phyloP scores from a whole-genome alignment of 2,329 filamentous ascomycete species.

The Penicillium sp. region DNA sequence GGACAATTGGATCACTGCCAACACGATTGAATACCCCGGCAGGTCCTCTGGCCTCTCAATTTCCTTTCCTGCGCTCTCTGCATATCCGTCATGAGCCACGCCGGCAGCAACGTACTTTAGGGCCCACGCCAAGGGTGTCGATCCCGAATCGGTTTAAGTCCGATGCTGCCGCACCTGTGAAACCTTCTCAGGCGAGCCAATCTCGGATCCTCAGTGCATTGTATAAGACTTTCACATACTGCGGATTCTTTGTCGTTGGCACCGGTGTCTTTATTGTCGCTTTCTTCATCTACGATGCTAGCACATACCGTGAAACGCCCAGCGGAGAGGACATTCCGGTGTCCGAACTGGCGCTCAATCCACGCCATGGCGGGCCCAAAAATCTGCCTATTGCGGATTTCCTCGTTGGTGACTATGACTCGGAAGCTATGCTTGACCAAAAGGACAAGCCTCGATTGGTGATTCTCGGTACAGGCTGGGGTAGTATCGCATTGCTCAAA shows the following conservation, averaged over 20 bases:
- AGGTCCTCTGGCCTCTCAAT: slow-evolving; percentile 6
- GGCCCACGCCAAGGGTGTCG: slow-evolving; percentile 21
- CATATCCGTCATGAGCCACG: slow-evolving; percentile 20
- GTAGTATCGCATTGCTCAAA: slow-evolving; percentile 85
- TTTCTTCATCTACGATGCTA: slow-evolving; percentile 92
- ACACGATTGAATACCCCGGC: slow-evolving; percentile 18
- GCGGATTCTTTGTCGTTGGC: slow-evolving; percentile 70
- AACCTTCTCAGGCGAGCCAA: slow-evolving; percentile 21
- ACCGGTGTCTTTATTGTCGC: slow-evolving; percentile 63
- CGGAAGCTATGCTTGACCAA: slow-evolving; percentile 59
- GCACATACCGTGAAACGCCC: slow-evolving; percentile 72
- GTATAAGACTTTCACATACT: slow-evolving; percentile 63
- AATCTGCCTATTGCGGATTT: slow-evolving; percentile 87
- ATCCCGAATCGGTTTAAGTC: slow-evolving; percentile 31
- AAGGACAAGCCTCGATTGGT: slow-evolving; percentile 91
- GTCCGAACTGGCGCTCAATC: slow-evolving; percentile 75
- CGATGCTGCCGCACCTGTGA: slow-evolving; percentile 23
- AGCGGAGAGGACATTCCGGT: slow-evolving; percentile 68
- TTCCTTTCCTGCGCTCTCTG: slow-evolving; percentile 17
- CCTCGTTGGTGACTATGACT: slow-evolving; percentile 83
- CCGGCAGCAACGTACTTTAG: slow-evolving; percentile 4
- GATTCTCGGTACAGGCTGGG: slow-evolving; percentile 91
- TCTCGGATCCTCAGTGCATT: slow-evolving; percentile 47
- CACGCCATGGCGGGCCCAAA: slow-evolving; percentile 80
- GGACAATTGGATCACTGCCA: slow-evolving; percentile 22